Evolutionary conservation across 306 rosid species (phyloP), one percentile per base, ranked within the genome.

Genomic region (Mimosa pudica): DNA sequence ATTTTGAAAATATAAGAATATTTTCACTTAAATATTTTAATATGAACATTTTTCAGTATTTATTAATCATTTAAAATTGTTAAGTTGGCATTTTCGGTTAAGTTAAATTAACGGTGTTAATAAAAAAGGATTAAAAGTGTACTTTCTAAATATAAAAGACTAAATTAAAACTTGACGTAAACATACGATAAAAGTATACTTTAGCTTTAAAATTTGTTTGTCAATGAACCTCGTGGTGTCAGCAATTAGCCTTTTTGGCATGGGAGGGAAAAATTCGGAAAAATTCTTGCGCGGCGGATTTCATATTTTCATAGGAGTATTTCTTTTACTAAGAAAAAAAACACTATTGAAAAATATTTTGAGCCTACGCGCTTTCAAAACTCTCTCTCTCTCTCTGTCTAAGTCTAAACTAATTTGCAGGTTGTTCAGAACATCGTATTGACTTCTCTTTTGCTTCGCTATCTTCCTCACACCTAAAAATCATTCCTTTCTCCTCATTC

Each of bases 311-410:
- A 4, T 4, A 30, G 66, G 4, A 30, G 33, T 75, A 60, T 30
- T 18, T 17, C 6, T 35, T 2, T 5, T 20, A 20, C 24, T 4
- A 68, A 11, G 51, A 51, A 71, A 71, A 71, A 24, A 1, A 24
- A 24, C 1, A 24, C 30, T 24, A 24, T 57, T 10, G 55, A n/a
- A 44, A 17, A 71, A 64, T 9, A 47, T 38, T 70, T 70, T 60
- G 54, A 67, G 80, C 68, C 74, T 32, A 88, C 90, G 92, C 90
- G 94, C 75, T 85, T 88, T 83, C 76, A 72, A 81, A 83, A 17
- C 32, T 63, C 35, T 58, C 30, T 24, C 30, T 24, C 48, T 75
- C 44, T 58, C 42, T 38, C 42, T 38, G 42, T 75, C 44, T 72
- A 79, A 65, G 85, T 80, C 86, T 63, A 48, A 51, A 58, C 76